A percentile compares a stretch with the other conserved stretches of the same genome.
Evolutionary conservation across 139 green algal genomes (phyloP).

Genomic region (Trebouxia sp.): DNA sequence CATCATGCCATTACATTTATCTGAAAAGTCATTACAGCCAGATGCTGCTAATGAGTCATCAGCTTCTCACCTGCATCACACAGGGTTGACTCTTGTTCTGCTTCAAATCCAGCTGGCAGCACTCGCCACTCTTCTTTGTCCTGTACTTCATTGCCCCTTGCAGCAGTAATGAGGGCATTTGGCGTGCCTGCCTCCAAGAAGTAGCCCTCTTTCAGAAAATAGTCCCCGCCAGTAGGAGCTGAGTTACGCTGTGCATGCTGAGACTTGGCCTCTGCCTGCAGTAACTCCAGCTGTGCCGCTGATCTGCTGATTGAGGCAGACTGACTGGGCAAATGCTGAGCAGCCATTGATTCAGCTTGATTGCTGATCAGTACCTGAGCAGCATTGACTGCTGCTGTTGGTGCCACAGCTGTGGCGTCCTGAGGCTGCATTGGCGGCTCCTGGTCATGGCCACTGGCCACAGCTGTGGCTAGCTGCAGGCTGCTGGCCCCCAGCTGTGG

Average conservation of each 20-base stretch:
- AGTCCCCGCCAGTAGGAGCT: background rate
- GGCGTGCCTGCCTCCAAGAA: background rate
- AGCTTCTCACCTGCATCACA: constrained; percentile 14
- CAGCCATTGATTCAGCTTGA: no score
- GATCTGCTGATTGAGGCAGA: no score
- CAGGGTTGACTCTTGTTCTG: background rate
- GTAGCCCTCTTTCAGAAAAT: background rate
- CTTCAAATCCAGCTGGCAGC: no score
- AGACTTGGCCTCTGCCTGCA: background rate
- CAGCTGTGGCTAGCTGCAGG: background rate
- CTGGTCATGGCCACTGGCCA: background rate
- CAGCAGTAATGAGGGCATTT: no score
- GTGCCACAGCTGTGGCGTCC: background rate
- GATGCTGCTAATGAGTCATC: no score
- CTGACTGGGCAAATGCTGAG: no score
- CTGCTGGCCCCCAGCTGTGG: constrained; percentile 12
- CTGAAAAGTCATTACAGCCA: no score
- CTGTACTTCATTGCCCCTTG: no score
- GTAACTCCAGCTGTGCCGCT: no score
- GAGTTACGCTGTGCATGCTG: background rate
- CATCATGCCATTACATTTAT: no score
- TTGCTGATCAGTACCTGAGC: background rate
- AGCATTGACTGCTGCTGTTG: background rate
- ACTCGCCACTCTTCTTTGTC: background rate
- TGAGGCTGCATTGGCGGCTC: background rate